phyloP scores from a whole-genome alignment of 1,139 yeast genomes.

The Pichia sp. region DNA sequence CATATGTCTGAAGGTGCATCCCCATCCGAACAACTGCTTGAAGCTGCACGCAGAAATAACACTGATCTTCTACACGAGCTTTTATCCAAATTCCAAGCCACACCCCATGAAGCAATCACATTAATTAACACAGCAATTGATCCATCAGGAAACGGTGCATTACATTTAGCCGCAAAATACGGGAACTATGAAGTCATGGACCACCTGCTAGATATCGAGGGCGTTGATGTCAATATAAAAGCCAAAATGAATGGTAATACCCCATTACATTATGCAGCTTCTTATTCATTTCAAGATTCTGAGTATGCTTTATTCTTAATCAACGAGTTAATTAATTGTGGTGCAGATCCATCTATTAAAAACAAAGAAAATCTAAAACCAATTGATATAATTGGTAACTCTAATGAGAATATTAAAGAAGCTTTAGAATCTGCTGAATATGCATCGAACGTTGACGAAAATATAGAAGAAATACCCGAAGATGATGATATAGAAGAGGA shows the following conservation, averaged over 20 bases:
- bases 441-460: constrained; percentile 21
- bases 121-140: constrained; percentile 69
- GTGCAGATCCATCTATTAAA: constrained; percentile 65
- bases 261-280: constrained; percentile 82
- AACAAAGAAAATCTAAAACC: constrained; percentile 68
- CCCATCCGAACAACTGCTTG: constrained; percentile 71
- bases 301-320: constrained; percentile 78
- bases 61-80: constrained; percentile 62
- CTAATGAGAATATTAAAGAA: constrained; percentile 49
- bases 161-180: constrained; percentile 73
- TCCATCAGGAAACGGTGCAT: constrained; percentile 73
- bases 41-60: constrained; percentile 84
- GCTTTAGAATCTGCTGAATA: constrained; percentile 75
- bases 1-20: constrained; percentile 60
- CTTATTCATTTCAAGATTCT: constrained; percentile 68
- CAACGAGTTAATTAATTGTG: constrained; percentile 85
- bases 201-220: constrained; percentile 74
- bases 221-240: constrained; percentile 80
- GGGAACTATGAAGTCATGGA: constrained; percentile 90
- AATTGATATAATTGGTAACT: constrained; percentile 48
- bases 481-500: constrained; percentile 21
- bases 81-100: constrained; percentile 39
- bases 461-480: constrained; percentile 17
- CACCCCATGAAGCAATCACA: constrained; percentile 44
- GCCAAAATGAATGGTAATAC: constrained; percentile 74